Evolutionary conservation across 495 filamentous ascomycete genomes (phyloP), one percentile per base, ranked within the genome.

Genomic region (Cryomyces minteri): DNA sequence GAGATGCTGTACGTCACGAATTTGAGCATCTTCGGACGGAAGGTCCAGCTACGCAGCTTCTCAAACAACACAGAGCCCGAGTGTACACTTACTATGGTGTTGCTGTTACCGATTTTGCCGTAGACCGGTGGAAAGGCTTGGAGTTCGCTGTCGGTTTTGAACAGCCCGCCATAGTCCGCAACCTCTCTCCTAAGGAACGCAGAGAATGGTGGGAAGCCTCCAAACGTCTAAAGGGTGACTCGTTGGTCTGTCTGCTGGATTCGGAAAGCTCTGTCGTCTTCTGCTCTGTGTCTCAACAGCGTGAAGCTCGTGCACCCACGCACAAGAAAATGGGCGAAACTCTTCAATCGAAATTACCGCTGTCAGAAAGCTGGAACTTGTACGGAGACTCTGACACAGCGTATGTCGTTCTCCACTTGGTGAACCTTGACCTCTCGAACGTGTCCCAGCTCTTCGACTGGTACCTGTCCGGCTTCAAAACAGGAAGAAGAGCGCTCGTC

Each of bases 161-260:
- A 33, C 77, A 82, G 51, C 78, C 74, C 8, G 18, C 49, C 37
- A 48, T 53, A 49, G 45, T 68, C 12, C 45, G 39, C 41, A 60
- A 54, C 10, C 47, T 10, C n/a, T 43, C 47, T 40, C 41, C 47
- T 8, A 54, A 55, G 28, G 49, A 69, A 47, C 61, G 73, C 33
- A 50, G 62, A 44, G 67, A 73, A 7, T 84, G 74, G 76, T 85
- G 79, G 81, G 51, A 61, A 25, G 45, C 56, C 10, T 74, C 66
- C 0, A 80, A 71, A 44, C 67, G 68, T 9, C 58, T 84, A 4
- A 66, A 71, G 41, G 46, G 62, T 14, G 74, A 73, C 36, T 70
- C 73, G 4, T 58, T 84, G 4, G 62, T 84, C 0, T 81, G 77
- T 41, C 51, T 82, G 5, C 54, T 76, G 0, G 64, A 66, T 41